Conservation (phyloP, 179 eudicot species). For the Spinacia oleracea region DNA sequence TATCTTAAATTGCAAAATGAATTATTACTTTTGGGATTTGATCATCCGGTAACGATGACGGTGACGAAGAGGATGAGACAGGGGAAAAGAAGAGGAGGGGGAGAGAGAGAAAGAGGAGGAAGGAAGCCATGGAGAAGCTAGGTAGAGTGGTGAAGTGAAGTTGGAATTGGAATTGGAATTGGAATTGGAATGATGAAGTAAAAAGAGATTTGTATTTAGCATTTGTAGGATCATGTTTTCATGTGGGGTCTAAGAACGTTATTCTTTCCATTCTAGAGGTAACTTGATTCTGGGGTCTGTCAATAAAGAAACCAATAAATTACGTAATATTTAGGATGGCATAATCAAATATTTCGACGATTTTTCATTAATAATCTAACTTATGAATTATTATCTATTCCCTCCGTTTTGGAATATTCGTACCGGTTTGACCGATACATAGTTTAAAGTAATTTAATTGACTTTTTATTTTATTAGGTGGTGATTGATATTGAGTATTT, state of each 20-base stretch:
- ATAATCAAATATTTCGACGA: too few relatives aligned
- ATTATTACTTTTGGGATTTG: slow-evolving; percentile 30
- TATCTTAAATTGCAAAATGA: neutral
- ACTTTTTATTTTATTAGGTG: too few relatives aligned
- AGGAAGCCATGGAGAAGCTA: slow-evolving; percentile 25
- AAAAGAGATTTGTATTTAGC: too few relatives aligned
- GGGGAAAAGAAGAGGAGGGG: neutral
- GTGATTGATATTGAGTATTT: too few relatives aligned
- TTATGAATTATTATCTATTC: too few relatives aligned
- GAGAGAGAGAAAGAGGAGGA: slow-evolving; percentile 22
- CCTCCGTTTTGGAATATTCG: too few relatives aligned
- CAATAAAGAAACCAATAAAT: neutral
- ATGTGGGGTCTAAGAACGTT: neutral
- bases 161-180: too few relatives aligned
- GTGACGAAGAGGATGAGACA: neutral
- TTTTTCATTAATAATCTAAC: too few relatives aligned
- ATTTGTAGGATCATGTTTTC: neutral
- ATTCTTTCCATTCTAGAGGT: slow-evolving; percentile 7
- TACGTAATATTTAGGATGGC: too few relatives aligned
- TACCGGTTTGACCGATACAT: too few relatives aligned
- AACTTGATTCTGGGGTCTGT: slow-evolving; percentile 22
- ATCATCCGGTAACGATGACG: neutral
- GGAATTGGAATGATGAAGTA: slow-evolving; percentile 8
- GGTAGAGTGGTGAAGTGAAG: neutral
- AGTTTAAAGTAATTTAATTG: too few relatives aligned